Conservation (phyloP, 2,329 filamentous ascomycete genomes). For the Scytalidium sp. region DNA sequence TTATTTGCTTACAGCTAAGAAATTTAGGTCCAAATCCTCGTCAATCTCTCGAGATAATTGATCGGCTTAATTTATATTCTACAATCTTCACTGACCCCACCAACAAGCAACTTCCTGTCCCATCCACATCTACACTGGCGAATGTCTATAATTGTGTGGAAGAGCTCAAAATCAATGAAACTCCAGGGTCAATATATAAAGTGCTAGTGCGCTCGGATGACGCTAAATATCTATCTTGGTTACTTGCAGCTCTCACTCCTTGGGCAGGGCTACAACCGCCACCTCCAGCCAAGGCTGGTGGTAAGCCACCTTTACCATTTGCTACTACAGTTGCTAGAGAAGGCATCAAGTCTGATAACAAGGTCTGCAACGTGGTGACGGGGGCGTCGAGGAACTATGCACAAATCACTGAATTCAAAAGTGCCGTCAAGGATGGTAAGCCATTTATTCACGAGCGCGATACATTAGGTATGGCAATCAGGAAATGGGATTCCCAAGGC, state of each 20-base stretch:
- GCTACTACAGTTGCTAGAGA: constrained; percentile 67
- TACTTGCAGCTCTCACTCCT: constrained; percentile 70
- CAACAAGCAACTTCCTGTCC: constrained; percentile 46
- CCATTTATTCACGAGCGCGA: constrained; percentile 53
- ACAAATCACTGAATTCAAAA: constrained; percentile 63
- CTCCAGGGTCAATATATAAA: constrained; percentile 45
- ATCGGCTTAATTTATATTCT: constrained; percentile 65
- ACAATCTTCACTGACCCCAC: constrained; percentile 72
- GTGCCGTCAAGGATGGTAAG: constrained; percentile 44
- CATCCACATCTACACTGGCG: constrained; percentile 59
- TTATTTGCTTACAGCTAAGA: constrained; percentile 9
- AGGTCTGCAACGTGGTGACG: constrained; percentile 64
- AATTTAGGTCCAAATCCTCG: constrained; percentile 53
- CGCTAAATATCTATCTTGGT: constrained; percentile 72
- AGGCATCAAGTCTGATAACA: constrained; percentile 78
- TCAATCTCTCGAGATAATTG: constrained; percentile 61
- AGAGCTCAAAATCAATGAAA: constrained; percentile 41
- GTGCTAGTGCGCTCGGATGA: constrained; percentile 60
- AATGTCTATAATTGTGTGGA: constrained; percentile 63
- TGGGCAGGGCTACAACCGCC: constrained; percentile 57
- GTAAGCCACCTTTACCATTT: constrained; percentile 54
- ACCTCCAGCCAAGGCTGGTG: constrained; percentile 31
- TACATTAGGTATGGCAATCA: constrained; percentile 70
- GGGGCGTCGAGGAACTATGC: constrained; percentile 59
- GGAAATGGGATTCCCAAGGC: constrained; percentile 61